Evolutionary conservation across 2,329 filamentous ascomycete species (phyloP), one percentile per base, ranked within the genome.

Genomic region (Trichoderma polysporum): DNA sequence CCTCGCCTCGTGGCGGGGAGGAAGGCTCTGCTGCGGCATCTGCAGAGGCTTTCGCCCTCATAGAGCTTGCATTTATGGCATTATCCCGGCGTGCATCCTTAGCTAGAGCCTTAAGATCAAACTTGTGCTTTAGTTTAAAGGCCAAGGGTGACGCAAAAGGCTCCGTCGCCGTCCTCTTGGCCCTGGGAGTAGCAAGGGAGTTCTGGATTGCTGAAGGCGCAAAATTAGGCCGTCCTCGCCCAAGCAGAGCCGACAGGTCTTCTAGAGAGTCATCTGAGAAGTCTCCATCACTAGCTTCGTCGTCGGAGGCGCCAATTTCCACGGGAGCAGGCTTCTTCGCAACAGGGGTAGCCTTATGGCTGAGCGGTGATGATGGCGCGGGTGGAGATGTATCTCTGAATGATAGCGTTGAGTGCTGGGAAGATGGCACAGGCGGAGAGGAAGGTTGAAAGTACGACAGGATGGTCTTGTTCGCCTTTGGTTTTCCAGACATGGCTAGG

Each of bases 291-390:
- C 84, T 84, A 19, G 85, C 85, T n/a, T 91, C 90, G 10, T 90
- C 90, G 73, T 94, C 91, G 0, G 91, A 93, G 63, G 86, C 89
- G 53, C 83, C 84, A 47, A 94, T 90, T 65, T 90, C 49, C 54
- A 49, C 4, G 2, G 29, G 61, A 13, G 65, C 25, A 19, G 22
- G 19, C 17, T 31, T 67, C 10, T 29, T 68, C 17, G 63, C 47
- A 5, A 45, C 27, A 13, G 75, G 74, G n/a, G 74, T 77, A 19
- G 67, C 58, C 59, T 73, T 73, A 50, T 71, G 54, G 59, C 74
- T 67, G n/a, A 68, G 67, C 13, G 72, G 71, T 25, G 75, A 75
- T 25, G 74, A 73, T 25, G 70, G 70, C 13, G 70, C 70, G 19
- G 65, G 57, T 5, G 67, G 72, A n/a, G 74, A 73, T 4, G 69